Conservation (phyloP, 2,329 filamentous ascomycete species). For the Aureobasidium mangrovei region DNA sequence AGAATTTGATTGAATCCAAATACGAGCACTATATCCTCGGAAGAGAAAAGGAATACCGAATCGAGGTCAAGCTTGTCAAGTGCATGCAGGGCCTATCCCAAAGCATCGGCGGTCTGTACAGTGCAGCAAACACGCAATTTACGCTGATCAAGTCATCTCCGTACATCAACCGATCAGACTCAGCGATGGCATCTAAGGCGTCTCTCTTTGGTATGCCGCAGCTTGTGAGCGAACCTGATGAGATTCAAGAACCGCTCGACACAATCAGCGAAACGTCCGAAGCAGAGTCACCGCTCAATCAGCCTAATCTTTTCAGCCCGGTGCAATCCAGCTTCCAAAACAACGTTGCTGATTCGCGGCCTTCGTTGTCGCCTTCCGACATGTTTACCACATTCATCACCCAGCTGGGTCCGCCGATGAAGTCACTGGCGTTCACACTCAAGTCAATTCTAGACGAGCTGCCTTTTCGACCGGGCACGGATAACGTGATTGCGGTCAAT, state of each 20-base stretch:
- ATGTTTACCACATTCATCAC: slow-evolving; percentile 89
- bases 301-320: not conserved
- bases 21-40: slow-evolving; percentile 80
- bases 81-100: slow-evolving; percentile 80
- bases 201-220: slow-evolving; percentile 4
- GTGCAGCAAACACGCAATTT: slow-evolving; percentile 84
- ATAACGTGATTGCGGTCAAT: slow-evolving; percentile 64
- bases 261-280: slow-evolving; percentile 13
- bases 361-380: slow-evolving; percentile 50
- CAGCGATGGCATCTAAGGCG: slow-evolving; percentile 1
- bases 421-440: slow-evolving; percentile 85
- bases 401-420: slow-evolving; percentile 87
- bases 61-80: slow-evolving; percentile 72
- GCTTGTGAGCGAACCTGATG: not conserved
- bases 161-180: slow-evolving; percentile 3
- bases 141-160: slow-evolving; percentile 61
- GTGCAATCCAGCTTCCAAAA: not conserved
- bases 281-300: not conserved
- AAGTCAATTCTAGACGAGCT: slow-evolving; percentile 82
- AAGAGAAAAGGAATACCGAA: slow-evolving; percentile 65
- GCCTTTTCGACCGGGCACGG: slow-evolving; percentile 61
- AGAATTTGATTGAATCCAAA: slow-evolving; percentile 75
- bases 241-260: slow-evolving; percentile 4
- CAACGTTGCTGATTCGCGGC: not conserved
- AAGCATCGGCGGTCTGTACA: slow-evolving; percentile 80